phyloP scores from a whole-genome alignment of 139 green algal genomes.

The Chlamydomonas applanata region DNA sequence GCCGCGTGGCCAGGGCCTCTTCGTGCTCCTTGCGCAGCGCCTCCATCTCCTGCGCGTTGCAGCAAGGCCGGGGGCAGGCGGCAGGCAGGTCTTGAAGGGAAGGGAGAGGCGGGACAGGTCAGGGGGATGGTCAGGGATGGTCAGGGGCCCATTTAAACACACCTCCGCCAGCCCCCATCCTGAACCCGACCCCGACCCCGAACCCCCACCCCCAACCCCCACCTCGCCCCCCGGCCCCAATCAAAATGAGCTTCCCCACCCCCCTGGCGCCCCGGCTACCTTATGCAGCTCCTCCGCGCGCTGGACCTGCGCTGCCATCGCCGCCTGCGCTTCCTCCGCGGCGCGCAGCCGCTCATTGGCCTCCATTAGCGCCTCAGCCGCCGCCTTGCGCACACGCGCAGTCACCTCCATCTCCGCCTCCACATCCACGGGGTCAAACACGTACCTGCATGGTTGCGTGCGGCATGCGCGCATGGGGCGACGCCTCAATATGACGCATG shows the following conservation, averaged over 20 bases:
- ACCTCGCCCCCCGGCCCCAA: too few species aligned
- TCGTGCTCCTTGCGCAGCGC: background rate
- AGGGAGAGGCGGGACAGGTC: too few species aligned
- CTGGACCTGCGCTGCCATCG: slow-evolving; percentile 40
- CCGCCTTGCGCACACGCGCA: slow-evolving; percentile 30
- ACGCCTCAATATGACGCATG: background rate
- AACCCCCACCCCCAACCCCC: too few species aligned
- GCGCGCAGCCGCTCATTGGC: slow-evolving; percentile 36
- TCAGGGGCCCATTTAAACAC: too few species aligned
- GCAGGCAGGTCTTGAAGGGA: background rate
- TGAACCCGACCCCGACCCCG: too few species aligned
- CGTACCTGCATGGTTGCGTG: too few species aligned
- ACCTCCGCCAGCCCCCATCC: slow-evolving; percentile 25
- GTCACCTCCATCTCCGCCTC: slow-evolving; percentile 47
- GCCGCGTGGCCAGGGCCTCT: slow-evolving; percentile 5
- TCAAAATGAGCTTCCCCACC: background rate
- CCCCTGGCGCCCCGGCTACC: slow-evolving; percentile 1
- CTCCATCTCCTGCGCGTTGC: slow-evolving; percentile 27
- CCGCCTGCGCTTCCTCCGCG: slow-evolving; percentile 36
- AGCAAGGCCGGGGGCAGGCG: background rate
- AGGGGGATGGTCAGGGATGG: too few species aligned
- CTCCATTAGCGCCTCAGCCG: slow-evolving; percentile 46
- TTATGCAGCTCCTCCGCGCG: slow-evolving; percentile 28
- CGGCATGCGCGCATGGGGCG: background rate
- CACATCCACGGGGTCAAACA: slow-evolving; percentile 43